These are phyloP conservation scores for Fusarium zealandicum DNA, from an alignment of 2,329 filamentous ascomycete species.

Conservation along the genomic window DNA sequence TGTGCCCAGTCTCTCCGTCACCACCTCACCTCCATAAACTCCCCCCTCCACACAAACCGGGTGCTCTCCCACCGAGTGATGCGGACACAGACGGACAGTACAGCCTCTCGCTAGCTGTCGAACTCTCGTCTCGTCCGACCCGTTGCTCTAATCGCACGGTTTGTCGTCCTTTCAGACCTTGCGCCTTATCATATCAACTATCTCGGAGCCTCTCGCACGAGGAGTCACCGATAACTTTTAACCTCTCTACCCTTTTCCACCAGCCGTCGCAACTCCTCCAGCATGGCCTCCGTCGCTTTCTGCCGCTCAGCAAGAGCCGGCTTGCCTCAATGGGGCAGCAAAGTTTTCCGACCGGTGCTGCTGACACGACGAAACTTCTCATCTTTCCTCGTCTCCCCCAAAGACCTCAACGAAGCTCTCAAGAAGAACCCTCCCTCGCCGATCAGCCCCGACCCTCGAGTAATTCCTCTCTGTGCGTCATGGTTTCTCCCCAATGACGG, in stretches of 20 bases:
- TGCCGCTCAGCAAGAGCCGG: constrained; percentile 53
- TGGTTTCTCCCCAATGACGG: constrained; percentile 97
- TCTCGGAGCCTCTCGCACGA: constrained; percentile 34
- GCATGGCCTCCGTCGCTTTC: constrained; percentile 54
- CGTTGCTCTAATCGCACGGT: constrained; percentile 5
- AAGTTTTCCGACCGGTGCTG: constrained; percentile 43
- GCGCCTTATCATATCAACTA: constrained; percentile 37
- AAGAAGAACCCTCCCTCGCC: constrained; percentile 81
- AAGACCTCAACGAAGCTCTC: constrained; percentile 81
- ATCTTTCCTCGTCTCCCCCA: constrained; percentile 86
- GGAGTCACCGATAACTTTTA: constrained; percentile 20
- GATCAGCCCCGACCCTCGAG: constrained; percentile 81
- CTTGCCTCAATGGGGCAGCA: constrained; percentile 48
- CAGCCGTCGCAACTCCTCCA: constrained; percentile 15
- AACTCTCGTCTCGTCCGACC: constrained; percentile 8
- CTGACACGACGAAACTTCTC: constrained; percentile 60
- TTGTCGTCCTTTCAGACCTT: constrained; percentile 17
- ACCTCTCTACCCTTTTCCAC: constrained; percentile 16
- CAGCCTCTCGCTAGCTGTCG: constrained; percentile 32
- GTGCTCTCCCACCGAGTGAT: constrained; percentile 31
- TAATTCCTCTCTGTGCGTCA: constrained; percentile 87
- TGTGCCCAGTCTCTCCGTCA: constrained; percentile 32
- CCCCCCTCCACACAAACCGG: constrained; percentile 14
- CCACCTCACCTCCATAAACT: constrained; percentile 5
- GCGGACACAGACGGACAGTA: constrained; percentile 35